phyloP scores from a whole-genome alignment of 257 asterid species.

The Knoxia roxburghii region DNA sequence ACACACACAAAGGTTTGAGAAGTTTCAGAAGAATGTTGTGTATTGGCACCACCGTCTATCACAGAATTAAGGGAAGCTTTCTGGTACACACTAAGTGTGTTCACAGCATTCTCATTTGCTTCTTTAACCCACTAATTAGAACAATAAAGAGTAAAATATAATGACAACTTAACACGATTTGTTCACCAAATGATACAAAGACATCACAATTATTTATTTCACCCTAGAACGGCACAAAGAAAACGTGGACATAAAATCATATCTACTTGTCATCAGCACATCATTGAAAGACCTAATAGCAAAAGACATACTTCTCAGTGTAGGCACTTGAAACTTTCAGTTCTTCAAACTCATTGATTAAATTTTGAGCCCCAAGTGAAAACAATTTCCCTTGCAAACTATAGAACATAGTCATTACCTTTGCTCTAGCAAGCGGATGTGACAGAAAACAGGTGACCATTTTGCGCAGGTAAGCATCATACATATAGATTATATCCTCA shows the following conservation, averaged over 20 bases:
- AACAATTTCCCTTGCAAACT: neutral
- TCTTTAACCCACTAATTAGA: conserved; percentile 63
- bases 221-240: too few species aligned
- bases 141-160: neutral
- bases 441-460: conserved; percentile 81
- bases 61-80: conserved; percentile 45
- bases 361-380: neutral
- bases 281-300: too few species aligned
- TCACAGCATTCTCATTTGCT: conserved; percentile 87
- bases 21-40: conserved; percentile 47
- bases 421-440: conserved; percentile 79
- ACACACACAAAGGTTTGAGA: conserved; percentile 76
- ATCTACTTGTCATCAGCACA: too few species aligned
- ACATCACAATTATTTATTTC: too few species aligned
- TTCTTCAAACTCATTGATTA: too few species aligned
- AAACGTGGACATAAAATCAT: too few species aligned
- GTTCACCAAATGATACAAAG: too few species aligned
- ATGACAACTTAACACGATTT: too few species aligned
- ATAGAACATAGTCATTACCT: conserved; percentile 41
- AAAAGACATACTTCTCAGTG: too few species aligned
- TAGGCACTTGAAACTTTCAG: too few species aligned
- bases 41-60: conserved; percentile 44
- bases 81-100: conserved; percentile 60
- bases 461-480: conserved; percentile 90
- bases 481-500: conserved; percentile 84